Percentiles rank a stretch among this genome's conserved stretches.
These are phyloP conservation scores for Ambrosiella cleistominuta DNA, from an alignment of 2,329 filamentous ascomycete genomes.

Conservation along the genomic window DNA sequence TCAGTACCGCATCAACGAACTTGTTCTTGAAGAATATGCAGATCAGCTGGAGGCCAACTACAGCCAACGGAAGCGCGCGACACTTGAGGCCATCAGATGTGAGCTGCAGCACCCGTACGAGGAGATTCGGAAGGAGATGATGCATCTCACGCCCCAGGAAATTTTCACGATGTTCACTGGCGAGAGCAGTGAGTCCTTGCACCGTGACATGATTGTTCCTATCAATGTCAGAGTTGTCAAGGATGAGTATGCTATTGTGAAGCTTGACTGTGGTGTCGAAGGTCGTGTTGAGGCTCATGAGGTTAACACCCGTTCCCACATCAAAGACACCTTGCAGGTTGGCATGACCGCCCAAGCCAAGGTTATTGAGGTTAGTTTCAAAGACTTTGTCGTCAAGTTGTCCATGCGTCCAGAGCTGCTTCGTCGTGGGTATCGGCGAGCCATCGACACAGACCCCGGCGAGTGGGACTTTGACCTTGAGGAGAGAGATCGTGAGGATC, in stretches of 20 bases:
- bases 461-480: constrained; percentile 84
- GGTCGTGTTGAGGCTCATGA: constrained; percentile 72
- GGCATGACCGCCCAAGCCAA: constrained; percentile 82
- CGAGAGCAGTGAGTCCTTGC: constrained; percentile 68
- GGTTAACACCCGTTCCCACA: constrained; percentile 53
- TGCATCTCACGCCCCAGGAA: constrained; percentile 51
- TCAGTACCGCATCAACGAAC: constrained; percentile 86
- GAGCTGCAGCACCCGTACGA: constrained; percentile 89
- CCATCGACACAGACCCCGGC: constrained; percentile 53
- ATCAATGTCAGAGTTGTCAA: constrained; percentile 78
- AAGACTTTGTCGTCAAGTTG: constrained; percentile 66
- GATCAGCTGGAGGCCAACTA: constrained; percentile 88
- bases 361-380: constrained; percentile 72
- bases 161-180: constrained; percentile 95
- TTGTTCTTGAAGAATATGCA: constrained; percentile 91
- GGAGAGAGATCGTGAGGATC: constrained; percentile 60
- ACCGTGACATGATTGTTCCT: constrained; percentile 81
- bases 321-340: constrained; percentile 55
- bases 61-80: constrained; percentile 86
- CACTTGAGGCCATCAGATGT: constrained; percentile 85
- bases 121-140: constrained; percentile 71
- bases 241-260: constrained; percentile 82
- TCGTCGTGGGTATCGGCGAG: constrained; percentile 51
- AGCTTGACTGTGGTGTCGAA: constrained; percentile 86
- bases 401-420: constrained; percentile 58